Evolutionary conservation across 2,329 filamentous ascomycete genomes (phyloP).

Genomic region (Davidsoniella virescens): DNA sequence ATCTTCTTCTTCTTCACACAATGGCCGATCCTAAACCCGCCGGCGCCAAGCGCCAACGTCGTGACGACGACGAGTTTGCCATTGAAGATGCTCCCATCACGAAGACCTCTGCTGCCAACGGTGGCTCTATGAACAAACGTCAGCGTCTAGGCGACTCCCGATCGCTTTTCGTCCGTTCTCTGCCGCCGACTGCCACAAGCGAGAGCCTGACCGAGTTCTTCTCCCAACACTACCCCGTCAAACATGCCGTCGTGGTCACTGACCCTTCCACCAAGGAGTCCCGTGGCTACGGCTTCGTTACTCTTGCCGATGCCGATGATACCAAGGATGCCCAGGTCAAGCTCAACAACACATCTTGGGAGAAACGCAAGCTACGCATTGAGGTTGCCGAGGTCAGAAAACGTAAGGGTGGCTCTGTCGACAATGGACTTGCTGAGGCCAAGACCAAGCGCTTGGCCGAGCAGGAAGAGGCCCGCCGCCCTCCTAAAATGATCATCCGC

Average conservation of each 20-base stretch:
- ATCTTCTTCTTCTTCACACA: background rate
- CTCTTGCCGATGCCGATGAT: constrained; percentile 86
- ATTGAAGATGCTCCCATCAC: constrained; percentile 19
- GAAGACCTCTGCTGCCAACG: constrained; percentile 18
- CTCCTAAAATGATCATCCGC: constrained; percentile 70
- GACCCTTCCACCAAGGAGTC: constrained; percentile 77
- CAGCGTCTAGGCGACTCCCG: constrained; percentile 42
- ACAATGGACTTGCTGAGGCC: constrained; percentile 23
- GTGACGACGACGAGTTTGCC: constrained; percentile 18
- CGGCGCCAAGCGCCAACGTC: constrained; percentile 22
- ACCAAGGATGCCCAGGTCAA: constrained; percentile 65
- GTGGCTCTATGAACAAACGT: constrained; percentile 30
- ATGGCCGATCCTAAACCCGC: constrained; percentile 20
- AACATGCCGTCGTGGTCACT: constrained; percentile 83
- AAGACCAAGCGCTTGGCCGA: constrained; percentile 39
- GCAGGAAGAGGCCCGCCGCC: constrained; percentile 40
- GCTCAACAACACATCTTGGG: constrained; percentile 60
- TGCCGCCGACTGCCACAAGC: constrained; percentile 62
- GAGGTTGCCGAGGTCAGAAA: constrained; percentile 79
- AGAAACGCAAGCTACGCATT: constrained; percentile 67
- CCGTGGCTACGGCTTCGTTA: constrained; percentile 91
- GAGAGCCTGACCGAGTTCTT: constrained; percentile 78
- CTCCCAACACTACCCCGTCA: constrained; percentile 85
- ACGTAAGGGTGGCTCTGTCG: constrained; percentile 32
- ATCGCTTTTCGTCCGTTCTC: constrained; percentile 80